Base-by-base conservation (phyloP, 2,329 filamentous ascomycete genomes). In the Biscogniauxia sp. region DNA sequence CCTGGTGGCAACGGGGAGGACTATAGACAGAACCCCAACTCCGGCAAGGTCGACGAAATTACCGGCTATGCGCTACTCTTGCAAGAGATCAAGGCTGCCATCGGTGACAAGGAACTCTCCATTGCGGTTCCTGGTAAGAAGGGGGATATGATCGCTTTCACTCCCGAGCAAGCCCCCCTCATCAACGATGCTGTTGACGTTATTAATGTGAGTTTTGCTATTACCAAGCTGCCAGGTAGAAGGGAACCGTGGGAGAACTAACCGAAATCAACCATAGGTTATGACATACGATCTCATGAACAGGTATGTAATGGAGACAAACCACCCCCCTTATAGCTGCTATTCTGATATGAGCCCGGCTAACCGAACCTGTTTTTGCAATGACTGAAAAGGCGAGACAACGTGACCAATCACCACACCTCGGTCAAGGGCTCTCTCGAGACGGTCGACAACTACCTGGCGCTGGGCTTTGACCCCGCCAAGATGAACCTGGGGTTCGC, bases 91-190 rank as follows among this genome's bases (percentile, higher is more conserved):
- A 85, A 88, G 58, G 66, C 74, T 0, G 83, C 83, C 4, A 81
- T 92, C 28, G 86, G 84, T 2, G 68, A 80, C 57, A 88, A 86
- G 67, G 73, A 88, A 13, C 80, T 92, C 0, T 90, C 88, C 0
- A 84, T 89, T 55, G 89, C 89, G 7, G 87, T 89, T 0, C 89
- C 89, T 0, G 89, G 86, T 1, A 79, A 87, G 3, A 78, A 83
- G 63, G 74, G 77, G 53, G 89, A 92, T 68, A 84, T 92, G 82
- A 82, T 92, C 53, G 88, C 86, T 13, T 91, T 84, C 72, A 90
- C 84, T 0, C 63, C 76, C 2, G 75, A 81, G 7, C 86, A 82
- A 17, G 77, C 88, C 0, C 84, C 87, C 0, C 75, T 79, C 59
- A 88, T 92, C 68, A 81, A 79, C 67, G 69, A 77, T 4, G 78